Base-by-base conservation (phyloP, 2,329 filamentous ascomycete genomes). In the Sclerotinia subarctica region DNA sequence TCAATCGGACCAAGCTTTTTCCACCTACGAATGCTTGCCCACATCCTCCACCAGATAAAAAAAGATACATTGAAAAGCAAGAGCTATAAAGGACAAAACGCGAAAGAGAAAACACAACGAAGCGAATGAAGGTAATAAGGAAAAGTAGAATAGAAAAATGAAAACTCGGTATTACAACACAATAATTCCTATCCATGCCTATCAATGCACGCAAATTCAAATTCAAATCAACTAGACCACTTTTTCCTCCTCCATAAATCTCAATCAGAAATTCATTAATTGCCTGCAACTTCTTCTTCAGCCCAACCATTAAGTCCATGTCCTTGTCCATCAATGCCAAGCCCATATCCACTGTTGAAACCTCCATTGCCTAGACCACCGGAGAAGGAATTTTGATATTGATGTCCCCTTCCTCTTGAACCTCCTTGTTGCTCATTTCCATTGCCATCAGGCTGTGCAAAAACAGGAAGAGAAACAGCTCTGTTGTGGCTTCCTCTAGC, bases 401-500 rank as follows among this genome's bases (percentile, higher is more conserved):
- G 87, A 75, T 90, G 88, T 15, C 87, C 87, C 68, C 87, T 82
- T 17, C 67, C 53, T 66, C 87, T 84, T 44, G 46, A 35, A 38
- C 32, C 21, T 51, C 59, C 59, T 21, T 51, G 58, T 47, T 62
- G 59, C 77, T 75, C 73, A 63, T 73, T 74, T 51, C 82, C 82
- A 35, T 84, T 84, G 62, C 79, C 78, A 64, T 79, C 78, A 6
- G 85, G 86, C 24, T 87, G 86, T 0, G 86, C 87, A 66, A 90
- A 84, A 6, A 85, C 87, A 1, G 95, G 95, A 76, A 99, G 82
- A 78, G 93, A 97, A 69, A 97, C 93, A 46, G 95, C 93, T 49
- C 95, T 71, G 47, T 73, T 77, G 79, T 90, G 87, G 71, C 86
- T 85, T 44, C 84, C 82, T 46, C 87, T 89, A 64, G 87, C 87